Base-by-base conservation (phyloP, 345 rosid species). In the Zanthoxylum bungeanum region DNA sequence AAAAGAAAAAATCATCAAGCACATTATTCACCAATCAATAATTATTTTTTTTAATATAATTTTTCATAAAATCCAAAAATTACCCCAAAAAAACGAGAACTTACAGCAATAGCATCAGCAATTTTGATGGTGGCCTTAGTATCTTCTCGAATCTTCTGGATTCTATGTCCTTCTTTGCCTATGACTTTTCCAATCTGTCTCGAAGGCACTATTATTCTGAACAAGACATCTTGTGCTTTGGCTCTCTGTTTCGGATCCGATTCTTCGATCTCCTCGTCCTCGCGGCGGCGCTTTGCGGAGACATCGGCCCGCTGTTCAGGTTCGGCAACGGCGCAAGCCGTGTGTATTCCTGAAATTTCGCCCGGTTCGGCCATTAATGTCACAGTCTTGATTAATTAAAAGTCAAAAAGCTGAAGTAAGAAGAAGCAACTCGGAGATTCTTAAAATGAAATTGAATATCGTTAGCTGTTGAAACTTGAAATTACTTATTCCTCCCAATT, bases 131-230 rank as follows among this genome's bases (percentile, higher is more conserved):
- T 82, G 40, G 93, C 91, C 75, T 81, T 87, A n/a, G 91, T 83
- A 12, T 83, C 88, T 76, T 89, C 93, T 44, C 91, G 88, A 75
- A 89, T 82, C 85, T 82, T 83, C 83, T 89, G 88, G 70, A 89
- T 85, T 39, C 91, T 84, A 51, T 80, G 76, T 7, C 91, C 93
- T 64, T 78, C 86, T 71, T 82, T 85, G 24, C 91, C 93, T 34
- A 89, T 89, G 27, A 87, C 89, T 66, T 89, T 89, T 24, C 93
- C 91, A 81, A 89, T 84, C 88, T 89, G 86, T 66, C 80, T 77
- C 44, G 91, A 86, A 16, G 89, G 91, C 1, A 86, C 87, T 5
- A 86, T 80, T 44, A 86, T 85, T 66, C 91, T 81, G 63, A 81
- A 88, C 31, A 88, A 64, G 27, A 86, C 85, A 47, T 88, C 91